Percentiles rank a stretch among this genome's conserved stretches.
Conservation (phyloP, 2,329 filamentous ascomycete genomes). For the Verticillium klebahnii region DNA sequence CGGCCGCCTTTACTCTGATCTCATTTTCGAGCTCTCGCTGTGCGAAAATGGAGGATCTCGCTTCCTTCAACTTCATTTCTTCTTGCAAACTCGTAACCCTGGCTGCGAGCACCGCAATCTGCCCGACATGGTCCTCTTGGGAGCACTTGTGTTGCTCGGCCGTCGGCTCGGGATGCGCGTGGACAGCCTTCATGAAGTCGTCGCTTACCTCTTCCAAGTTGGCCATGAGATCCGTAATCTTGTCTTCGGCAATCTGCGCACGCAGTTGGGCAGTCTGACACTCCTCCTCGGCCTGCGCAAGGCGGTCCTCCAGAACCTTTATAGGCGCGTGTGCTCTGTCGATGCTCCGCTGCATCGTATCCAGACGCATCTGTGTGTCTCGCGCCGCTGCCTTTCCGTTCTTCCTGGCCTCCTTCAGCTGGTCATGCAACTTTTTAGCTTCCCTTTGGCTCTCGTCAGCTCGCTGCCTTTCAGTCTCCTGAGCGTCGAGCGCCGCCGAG, state of each 20-base stretch:
- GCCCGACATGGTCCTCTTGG: background rate
- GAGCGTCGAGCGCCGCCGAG: background rate
- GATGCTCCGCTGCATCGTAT: background rate
- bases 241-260: background rate
- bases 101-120: background rate
- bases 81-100: background rate
- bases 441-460: background rate
- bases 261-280: background rate
- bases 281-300: background rate
- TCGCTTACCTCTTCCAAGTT: background rate
- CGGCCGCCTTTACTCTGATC: background rate
- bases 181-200: background rate
- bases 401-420: background rate
- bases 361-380: background rate
- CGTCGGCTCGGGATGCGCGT: background rate
- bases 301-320: background rate
- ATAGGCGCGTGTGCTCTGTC: background rate
- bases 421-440: background rate
- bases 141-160: background rate
- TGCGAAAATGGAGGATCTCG: background rate
- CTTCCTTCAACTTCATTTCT: background rate
- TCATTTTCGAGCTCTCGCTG: background rate
- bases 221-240: background rate
- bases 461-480: background rate
- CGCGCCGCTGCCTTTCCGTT: background rate